Conservation (phyloP, 441 rosid genomes). For the Adansonia gregorii region DNA sequence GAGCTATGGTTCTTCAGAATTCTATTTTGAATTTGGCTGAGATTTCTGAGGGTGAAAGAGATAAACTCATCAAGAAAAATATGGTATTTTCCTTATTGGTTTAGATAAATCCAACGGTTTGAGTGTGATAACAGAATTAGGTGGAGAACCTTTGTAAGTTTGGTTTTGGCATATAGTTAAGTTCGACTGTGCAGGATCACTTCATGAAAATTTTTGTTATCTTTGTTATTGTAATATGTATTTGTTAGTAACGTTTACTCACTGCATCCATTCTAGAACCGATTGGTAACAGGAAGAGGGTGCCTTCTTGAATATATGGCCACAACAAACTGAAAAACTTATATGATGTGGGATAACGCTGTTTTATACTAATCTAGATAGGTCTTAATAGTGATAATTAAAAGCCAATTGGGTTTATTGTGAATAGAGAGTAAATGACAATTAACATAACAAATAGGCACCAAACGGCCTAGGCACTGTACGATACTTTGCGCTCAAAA, state of each 20-base stretch:
- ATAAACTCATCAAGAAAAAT: conserved; percentile 78
- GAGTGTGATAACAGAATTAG: conserved; percentile 2
- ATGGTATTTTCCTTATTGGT: conserved; percentile 60
- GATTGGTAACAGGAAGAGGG: not conserved
- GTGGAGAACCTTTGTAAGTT: not conserved
- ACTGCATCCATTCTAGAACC: not conserved
- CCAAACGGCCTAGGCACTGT: not conserved
- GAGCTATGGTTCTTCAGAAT: conserved; percentile 73
- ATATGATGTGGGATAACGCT: not conserved
- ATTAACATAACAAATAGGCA: not conserved
- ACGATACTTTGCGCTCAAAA: not conserved
- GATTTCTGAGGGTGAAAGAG: conserved; percentile 86
- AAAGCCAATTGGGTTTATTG: not conserved
- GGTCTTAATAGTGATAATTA: not conserved
- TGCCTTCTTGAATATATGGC: not conserved
- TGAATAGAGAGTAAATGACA: not conserved
- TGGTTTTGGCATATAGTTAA: conserved; percentile 8
- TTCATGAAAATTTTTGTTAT: not conserved
- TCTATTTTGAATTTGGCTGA: conserved; percentile 68
- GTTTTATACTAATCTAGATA: not conserved
- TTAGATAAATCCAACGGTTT: conserved; percentile 9
- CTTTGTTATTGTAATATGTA: conserved; percentile 15
- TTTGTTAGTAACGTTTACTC: not conserved
- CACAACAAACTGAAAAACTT: conserved; percentile 1
- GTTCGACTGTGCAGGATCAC: not conserved